A percentile compares a stretch with the other conserved stretches of the same genome.
Conservation (phyloP, 2,329 filamentous ascomycete species). For the Rugonectria rugulosa region DNA sequence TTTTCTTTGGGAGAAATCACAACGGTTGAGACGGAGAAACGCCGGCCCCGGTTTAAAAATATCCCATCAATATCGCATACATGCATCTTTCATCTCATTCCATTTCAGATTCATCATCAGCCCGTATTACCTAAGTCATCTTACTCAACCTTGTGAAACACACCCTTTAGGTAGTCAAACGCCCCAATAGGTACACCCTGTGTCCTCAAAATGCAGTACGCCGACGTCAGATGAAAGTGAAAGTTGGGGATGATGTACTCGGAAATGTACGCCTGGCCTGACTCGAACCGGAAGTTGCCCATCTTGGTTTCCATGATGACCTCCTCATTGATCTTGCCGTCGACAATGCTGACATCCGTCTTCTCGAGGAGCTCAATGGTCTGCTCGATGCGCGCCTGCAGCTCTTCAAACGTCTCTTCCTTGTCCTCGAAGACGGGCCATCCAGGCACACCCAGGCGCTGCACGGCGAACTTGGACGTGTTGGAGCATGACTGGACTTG, state of each 20-base stretch:
- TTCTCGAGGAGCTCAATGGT: conserved; percentile 42
- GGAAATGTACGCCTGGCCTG: conserved; percentile 51
- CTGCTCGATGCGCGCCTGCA: conserved; percentile 37
- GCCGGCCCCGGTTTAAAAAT: conserved; percentile 38
- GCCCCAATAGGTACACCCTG: conserved; percentile 67
- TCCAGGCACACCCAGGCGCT: conserved; percentile 28
- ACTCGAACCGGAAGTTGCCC: conserved; percentile 38
- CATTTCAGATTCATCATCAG: neutral
- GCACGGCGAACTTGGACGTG: conserved; percentile 32
- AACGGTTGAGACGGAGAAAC: conserved; percentile 35
- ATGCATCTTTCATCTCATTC: neutral
- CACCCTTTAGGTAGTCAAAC: conserved; percentile 55
- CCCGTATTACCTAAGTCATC: neutral
- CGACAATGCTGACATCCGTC: conserved; percentile 32
- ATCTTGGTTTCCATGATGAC: conserved; percentile 34
- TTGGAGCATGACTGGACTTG: conserved; percentile 38
- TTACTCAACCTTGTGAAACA: conserved; percentile 31
- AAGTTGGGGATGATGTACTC: conserved; percentile 62
- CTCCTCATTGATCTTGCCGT: conserved; percentile 33
- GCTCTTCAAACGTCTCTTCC: conserved; percentile 42
- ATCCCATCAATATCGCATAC: conserved; percentile 34
- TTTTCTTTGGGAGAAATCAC: conserved; percentile 8
- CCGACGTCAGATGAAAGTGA: conserved; percentile 65
- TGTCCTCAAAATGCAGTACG: conserved; percentile 64
- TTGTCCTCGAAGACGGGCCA: conserved; percentile 30